These are phyloP conservation scores for Zymoseptoria crescenta DNA, from an alignment of 2,329 filamentous ascomycete species.

Conservation along the genomic window DNA sequence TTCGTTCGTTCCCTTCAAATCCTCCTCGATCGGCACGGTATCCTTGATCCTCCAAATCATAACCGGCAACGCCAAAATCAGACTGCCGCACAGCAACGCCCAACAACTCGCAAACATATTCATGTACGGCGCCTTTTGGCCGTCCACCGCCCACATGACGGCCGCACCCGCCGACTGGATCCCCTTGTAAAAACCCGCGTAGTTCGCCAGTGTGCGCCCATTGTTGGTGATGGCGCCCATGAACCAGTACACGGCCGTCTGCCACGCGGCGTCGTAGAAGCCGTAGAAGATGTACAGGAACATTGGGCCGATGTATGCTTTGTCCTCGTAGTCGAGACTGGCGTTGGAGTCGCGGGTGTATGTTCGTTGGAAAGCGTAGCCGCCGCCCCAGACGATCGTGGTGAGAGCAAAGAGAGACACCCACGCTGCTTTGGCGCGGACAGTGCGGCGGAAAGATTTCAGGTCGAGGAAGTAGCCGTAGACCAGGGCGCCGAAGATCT, in stretches of 20 bases:
- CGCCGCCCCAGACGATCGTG: slow-evolving; percentile 74
- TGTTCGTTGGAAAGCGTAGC: slow-evolving; percentile 64
- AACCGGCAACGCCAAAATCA: slow-evolving; percentile 70
- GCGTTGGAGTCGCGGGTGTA: slow-evolving; percentile 41
- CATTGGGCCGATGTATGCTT: slow-evolving; percentile 68
- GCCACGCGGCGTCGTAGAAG: slow-evolving; percentile 82
- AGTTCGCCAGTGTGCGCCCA: slow-evolving; percentile 82
- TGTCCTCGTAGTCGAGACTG: slow-evolving; percentile 58
- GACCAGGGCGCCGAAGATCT: slow-evolving; percentile 67
- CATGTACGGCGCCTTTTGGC: slow-evolving; percentile 55
- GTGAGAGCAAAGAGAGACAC: slow-evolving; percentile 58
- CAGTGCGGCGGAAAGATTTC: slow-evolving; percentile 49
- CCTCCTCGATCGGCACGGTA: slow-evolving; percentile 70
- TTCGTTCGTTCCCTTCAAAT: slow-evolving; percentile 79
- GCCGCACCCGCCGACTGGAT: slow-evolving; percentile 83
- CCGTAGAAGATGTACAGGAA: slow-evolving; percentile 88
- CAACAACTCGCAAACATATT: slow-evolving; percentile 67
- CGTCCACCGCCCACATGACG: slow-evolving; percentile 65
- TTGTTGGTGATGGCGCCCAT: slow-evolving; percentile 94
- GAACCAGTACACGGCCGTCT: slow-evolving; percentile 89
- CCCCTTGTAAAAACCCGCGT: slow-evolving; percentile 83
- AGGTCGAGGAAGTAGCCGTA: slow-evolving; percentile 67
- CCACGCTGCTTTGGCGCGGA: slow-evolving; percentile 60
- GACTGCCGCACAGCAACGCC: slow-evolving; percentile 64
- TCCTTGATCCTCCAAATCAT: slow-evolving; percentile 75